phyloP scores from a whole-genome alignment of 441 rosid species.

The Rhodomyrtus psidioides region DNA sequence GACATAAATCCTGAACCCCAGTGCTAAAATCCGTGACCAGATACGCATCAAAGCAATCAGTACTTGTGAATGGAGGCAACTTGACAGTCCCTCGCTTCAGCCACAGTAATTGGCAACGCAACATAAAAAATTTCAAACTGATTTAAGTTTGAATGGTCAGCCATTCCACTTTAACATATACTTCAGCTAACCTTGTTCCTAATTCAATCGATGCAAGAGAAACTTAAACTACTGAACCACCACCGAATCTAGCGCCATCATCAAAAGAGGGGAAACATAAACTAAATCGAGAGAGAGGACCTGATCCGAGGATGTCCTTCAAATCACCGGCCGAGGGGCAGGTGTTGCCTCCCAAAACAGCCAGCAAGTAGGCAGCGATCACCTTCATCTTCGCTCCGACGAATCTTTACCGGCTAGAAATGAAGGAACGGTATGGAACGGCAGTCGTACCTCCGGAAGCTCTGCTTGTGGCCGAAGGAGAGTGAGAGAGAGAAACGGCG shows the following conservation, averaged over 20 bases:
- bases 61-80: not conserved
- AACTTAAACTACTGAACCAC: not conserved
- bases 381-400: constrained; percentile 5
- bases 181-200: not conserved
- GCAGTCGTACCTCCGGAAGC: not conserved
- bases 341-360: constrained; percentile 14
- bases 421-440: not conserved
- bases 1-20: not conserved
- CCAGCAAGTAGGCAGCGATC: constrained; percentile 13
- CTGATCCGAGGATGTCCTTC: constrained; percentile 7
- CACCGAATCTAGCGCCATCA: not conserved
- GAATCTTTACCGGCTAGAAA: not conserved
- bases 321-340: constrained; percentile 3
- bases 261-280: not conserved
- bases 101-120: not conserved
- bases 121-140: not conserved
- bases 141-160: not conserved
- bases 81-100: not conserved
- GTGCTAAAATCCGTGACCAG: not conserved
- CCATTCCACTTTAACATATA: not conserved
- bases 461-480: not conserved
- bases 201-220: not conserved
- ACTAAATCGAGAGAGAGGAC: not conserved
- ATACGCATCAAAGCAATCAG: not conserved
- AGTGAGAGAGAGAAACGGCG: not conserved